Evolutionary conservation across 306 rosid genomes (phyloP), one percentile per base, ranked within the genome.

Genomic region (Canavalia ensiformis): DNA sequence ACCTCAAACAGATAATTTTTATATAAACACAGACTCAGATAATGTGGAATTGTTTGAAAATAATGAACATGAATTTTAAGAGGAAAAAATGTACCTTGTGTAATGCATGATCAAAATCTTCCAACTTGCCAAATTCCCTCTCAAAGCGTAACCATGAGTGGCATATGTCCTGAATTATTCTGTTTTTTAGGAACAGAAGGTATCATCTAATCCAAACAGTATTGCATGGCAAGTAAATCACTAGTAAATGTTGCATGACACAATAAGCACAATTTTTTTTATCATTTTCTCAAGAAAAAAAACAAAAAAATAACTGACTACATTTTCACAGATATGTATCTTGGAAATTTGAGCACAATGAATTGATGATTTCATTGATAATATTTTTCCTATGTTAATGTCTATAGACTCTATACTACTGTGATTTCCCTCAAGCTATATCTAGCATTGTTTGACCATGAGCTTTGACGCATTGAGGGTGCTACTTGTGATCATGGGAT

Each of bases 141-240:
- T 95, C 99, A 74, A 93, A 95, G 82, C 94, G 89, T 75, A 95
- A 77, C 98, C 99, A 95, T 28, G 91, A 85, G 75, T 85, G 80
- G 92, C 99, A 95, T 79, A 93, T 95, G 82, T 95, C 99, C 98
- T 95, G 98, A 91, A 92, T 84, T 84, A 85, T 88, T 92, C 92
- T 89, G 91, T 81, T 75, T 78, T 86, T 88, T 91, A 91, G 95
- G 79, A 82, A 88, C 84, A 78, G 94, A 85, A 90, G 82, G 88
- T 86, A 90, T 87, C 94, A 94, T 91, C 91, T 87, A 94, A 85
- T 88, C 76, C 91, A 86, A 88, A 87, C 76, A 80, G 83, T 64
- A 84, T 76, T 79, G 74, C 29, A 74, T 67, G 81, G 81, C 60
- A 44, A 68, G 72, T 55, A 77, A 72, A 55, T 52, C 71, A 74